phyloP scores from a whole-genome alignment of 768 basidiomycete species.

The Lactarius pseudohatsudake region DNA sequence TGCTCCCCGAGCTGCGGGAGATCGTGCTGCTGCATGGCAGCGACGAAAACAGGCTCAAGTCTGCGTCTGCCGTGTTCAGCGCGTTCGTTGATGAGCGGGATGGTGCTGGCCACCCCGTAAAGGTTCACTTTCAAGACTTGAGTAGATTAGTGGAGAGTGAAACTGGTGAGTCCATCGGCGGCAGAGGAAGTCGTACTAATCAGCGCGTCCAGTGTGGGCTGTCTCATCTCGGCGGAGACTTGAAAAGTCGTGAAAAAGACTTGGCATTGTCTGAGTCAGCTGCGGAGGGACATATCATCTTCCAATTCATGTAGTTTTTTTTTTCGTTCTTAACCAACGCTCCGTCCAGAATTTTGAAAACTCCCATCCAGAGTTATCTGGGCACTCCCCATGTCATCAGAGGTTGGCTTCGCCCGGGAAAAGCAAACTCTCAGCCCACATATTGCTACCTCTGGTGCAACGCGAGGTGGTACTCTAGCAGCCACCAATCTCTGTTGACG shows the following conservation, averaged over 20 bases:
- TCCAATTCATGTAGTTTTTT: too few species aligned
- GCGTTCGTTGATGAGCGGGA: constrained; percentile 4
- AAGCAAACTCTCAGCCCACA: too few species aligned
- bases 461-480: too few species aligned
- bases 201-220: neutral
- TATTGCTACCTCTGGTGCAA: too few species aligned
- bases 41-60: neutral
- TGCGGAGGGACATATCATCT: too few species aligned
- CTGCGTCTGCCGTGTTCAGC: constrained; percentile 2
- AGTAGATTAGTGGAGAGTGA: neutral
- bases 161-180: neutral
- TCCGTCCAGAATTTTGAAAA: too few species aligned
- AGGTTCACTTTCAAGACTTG: constrained; percentile 7
- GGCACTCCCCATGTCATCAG: neutral
- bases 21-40: constrained; percentile 17
- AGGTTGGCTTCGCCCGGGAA: too few species aligned
- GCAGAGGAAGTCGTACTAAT: neutral
- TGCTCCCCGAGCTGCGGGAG: constrained; percentile 8
- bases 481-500: too few species aligned
- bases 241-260: too few species aligned
- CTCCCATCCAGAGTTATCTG: too few species aligned
- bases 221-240: neutral
- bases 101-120: neutral
- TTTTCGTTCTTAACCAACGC: too few species aligned
- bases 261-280: neutral